Base-by-base conservation (phyloP, 805 yeast species). In the Torulaspora maleeae region DNA sequence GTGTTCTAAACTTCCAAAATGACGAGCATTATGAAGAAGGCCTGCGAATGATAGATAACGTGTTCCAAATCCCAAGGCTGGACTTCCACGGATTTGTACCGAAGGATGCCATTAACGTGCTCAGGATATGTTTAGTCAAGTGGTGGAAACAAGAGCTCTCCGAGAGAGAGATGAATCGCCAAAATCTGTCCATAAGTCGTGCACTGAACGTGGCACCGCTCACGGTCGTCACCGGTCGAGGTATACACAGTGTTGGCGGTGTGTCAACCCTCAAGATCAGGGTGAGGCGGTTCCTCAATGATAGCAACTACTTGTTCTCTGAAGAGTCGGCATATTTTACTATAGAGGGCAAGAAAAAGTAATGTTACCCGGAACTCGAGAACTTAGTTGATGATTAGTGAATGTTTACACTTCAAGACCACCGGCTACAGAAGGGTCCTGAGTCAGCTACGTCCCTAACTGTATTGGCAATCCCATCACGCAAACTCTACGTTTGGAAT, bases 71-170 rank as follows among this genome's bases (percentile, higher is more conserved):
- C 9, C 50, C 56, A 36, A 50, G 33, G 12, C 22, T 82, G 2
- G 91, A 85, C 64, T 69, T 83, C 6, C 93, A 85, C 60, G 72
- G 75, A 0, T 71, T 73, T 44, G 60, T 64, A 7, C 78, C 78
- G 8, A 53, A 66, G 0, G 72, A 70, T 27, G 87, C 89, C 0
- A 51, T 72, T 5, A 43, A 46, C 1, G 58, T 74, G 1, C 63
- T 74, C 1, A 45, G 57, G 4, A 39, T 32, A 9, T 74, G 73
- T 0, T 56, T 82, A 2, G 35, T 55, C 0, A 63, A 58, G 3
- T 85, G 93, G 93, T 85, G 91, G 91, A 49, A 57, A 1, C 69
- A 68, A 19, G 91, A 85, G 58, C 32, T 72, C 15, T 51, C 54
- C 1, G 59, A 63, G 17, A 58, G 90, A 42, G 73, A 68, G 43